These are phyloP conservation scores for Rhodotorula sphaerocarpa DNA, from an alignment of 768 basidiomycete genomes.

Conservation along the genomic window DNA sequence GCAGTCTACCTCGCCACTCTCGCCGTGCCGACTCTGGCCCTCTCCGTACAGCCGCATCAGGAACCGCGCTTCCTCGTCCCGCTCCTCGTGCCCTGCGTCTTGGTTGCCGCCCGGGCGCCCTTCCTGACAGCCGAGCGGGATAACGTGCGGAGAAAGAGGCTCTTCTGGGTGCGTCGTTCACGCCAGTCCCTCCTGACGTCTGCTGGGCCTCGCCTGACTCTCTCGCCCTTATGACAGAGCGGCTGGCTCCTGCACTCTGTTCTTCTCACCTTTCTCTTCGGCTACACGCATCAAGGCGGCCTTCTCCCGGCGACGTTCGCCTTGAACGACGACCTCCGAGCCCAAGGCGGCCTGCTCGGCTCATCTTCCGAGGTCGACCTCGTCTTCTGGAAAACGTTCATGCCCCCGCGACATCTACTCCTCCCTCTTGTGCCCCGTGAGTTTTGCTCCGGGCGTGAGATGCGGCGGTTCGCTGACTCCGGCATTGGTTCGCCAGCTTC, in stretches of 20 bases:
- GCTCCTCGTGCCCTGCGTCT: conserved; percentile 23
- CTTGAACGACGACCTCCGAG: conserved; percentile 16
- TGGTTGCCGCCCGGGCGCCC: background rate
- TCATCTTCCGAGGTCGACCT: background rate
- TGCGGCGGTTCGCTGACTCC: background rate
- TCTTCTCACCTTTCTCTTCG: conserved; percentile 25
- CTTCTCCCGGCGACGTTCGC: conserved; percentile 17
- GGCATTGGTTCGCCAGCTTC: background rate
- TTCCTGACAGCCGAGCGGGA: background rate
- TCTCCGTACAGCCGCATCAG: conserved; percentile 36
- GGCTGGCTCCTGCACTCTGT: conserved; percentile 21
- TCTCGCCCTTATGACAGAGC: background rate
- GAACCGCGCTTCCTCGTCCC: conserved; percentile 39
- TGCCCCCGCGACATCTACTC: conserved; percentile 34
- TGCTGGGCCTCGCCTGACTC: background rate
- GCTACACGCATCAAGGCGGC: conserved; percentile 35
- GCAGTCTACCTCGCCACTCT: conserved; percentile 17
- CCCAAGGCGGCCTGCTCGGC: background rate
- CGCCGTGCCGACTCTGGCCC: conserved; percentile 3
- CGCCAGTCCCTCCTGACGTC: background rate
- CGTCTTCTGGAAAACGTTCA: conserved; percentile 35
- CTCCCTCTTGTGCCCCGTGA: background rate
- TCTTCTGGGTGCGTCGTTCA: conserved; percentile 10
- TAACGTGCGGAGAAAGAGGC: background rate
- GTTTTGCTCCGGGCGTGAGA: too few species aligned